Evolutionary conservation across 2,329 filamentous ascomycete species (phyloP).

Genomic region (Erysiphe pulchra): DNA sequence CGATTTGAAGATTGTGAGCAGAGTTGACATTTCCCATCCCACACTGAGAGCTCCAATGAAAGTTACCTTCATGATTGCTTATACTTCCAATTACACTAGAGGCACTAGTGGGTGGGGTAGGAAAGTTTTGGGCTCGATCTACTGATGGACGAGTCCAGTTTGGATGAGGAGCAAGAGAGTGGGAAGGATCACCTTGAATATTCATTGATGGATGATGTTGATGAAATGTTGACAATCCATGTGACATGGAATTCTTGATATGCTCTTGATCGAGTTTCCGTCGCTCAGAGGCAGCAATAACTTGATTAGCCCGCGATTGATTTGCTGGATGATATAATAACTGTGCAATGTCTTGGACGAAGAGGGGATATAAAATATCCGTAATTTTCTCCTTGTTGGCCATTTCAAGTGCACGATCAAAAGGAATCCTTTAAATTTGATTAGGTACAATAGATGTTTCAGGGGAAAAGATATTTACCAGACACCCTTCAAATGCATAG

Average conservation of each 20-base stretch:
- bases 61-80: conserved; percentile 44
- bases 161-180: conserved; percentile 37
- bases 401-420: conserved; percentile 90
- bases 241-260: conserved; percentile 32
- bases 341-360: conserved; percentile 90
- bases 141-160: conserved; percentile 43
- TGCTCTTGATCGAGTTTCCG: conserved; percentile 45
- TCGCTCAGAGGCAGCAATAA: conserved; percentile 64
- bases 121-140: conserved; percentile 77
- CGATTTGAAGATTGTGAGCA: conserved; percentile 52
- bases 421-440: conserved; percentile 67
- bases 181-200: conserved; percentile 19
- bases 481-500: conserved; percentile 95
- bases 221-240: conserved; percentile 41
- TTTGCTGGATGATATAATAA: conserved; percentile 86
- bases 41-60: conserved; percentile 46
- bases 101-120: conserved; percentile 80
- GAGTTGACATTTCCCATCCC: conserved; percentile 34
- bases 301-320: conserved; percentile 54
- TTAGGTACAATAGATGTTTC: no score
- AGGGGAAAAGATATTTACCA: conserved; percentile 36
- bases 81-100: conserved; percentile 57
- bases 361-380: conserved; percentile 77
- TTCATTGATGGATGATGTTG: conserved; percentile 34
- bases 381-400: conserved; percentile 99